A percentile compares a stretch with the other conserved stretches of the same genome.
Evolutionary conservation across 139 green algal genomes (phyloP).

Genomic region (Auxenochlorella pyrenoidosa): DNA sequence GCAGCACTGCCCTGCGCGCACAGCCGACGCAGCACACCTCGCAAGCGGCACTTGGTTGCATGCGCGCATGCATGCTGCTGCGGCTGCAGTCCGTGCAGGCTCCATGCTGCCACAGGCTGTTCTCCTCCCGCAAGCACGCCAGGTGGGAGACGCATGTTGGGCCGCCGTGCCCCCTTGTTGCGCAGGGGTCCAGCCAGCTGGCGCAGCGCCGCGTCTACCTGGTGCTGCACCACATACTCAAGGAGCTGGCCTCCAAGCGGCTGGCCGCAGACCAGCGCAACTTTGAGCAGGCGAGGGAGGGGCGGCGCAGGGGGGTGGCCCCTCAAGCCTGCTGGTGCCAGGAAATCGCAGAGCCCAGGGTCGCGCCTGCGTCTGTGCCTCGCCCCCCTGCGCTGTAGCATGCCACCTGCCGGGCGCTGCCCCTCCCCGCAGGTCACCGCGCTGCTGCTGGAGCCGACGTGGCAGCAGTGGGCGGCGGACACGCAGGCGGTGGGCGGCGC

Average conservation of each 20-base stretch:
- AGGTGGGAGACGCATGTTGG: too few species aligned
- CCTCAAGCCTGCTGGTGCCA: not conserved
- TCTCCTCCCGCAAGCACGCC: too few species aligned
- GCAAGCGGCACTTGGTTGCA: not conserved
- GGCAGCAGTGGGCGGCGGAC: constrained; percentile 79
- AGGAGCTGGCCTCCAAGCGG: constrained; percentile 94
- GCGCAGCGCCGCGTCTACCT: constrained; percentile 77
- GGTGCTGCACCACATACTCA: constrained; percentile 93
- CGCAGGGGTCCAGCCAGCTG: not conserved
- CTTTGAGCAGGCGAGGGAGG: constrained; percentile 72
- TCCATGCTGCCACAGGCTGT: too few species aligned
- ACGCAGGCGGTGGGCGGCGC: constrained; percentile 56
- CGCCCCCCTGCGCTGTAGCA: not conserved
- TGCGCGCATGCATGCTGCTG: not conserved
- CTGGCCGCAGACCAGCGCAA: constrained; percentile 84
- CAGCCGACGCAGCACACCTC: not conserved
- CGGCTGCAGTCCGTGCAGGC: not conserved
- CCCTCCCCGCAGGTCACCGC: constrained; percentile 58
- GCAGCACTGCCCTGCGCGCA: not conserved
- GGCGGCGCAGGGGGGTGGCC: not conserved
- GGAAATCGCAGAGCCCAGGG: not conserved
- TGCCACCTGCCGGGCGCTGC: not conserved
- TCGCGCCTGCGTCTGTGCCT: not conserved
- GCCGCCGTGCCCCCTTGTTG: not conserved
- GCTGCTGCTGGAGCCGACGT: constrained; percentile 79